Conservation (phyloP, 352 stramenopile genomes). For the Lagenidium sp. region DNA sequence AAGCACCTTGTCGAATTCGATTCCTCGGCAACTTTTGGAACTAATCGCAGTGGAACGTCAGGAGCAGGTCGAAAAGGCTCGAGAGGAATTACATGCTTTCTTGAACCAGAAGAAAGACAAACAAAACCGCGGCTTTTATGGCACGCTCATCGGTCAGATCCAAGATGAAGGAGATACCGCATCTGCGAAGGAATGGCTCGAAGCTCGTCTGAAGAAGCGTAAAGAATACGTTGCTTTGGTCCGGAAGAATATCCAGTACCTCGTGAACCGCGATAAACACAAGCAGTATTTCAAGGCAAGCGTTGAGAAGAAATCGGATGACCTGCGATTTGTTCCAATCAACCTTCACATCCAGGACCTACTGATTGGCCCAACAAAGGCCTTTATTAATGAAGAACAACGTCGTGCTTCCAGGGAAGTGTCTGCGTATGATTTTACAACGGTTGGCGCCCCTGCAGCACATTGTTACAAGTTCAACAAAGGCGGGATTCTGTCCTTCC, state of each 20-base stretch:
- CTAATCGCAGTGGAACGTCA: conserved; percentile 68
- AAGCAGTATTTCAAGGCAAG: conserved; percentile 87
- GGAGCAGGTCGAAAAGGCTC: conserved; percentile 69
- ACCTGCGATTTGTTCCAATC: conserved; percentile 80
- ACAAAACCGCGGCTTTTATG: conserved; percentile 76
- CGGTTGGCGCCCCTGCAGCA: conserved; percentile 66
- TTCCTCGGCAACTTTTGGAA: conserved; percentile 75
- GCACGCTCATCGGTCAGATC: conserved; percentile 81
- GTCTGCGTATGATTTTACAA: conserved; percentile 79
- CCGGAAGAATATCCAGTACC: conserved; percentile 77
- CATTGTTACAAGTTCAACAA: conserved; percentile 87
- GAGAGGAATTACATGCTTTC: conserved; percentile 69
- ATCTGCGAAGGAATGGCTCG: conserved; percentile 69
- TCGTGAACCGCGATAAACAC: conserved; percentile 84
- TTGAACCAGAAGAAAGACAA: conserved; percentile 85
- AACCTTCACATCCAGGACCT: conserved; percentile 85
- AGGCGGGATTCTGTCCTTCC: conserved; percentile 73
- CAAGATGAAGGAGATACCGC: conserved; percentile 78
- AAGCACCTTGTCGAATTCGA: conserved; percentile 65
- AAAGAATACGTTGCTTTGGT: conserved; percentile 80
- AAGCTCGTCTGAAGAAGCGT: conserved; percentile 62
- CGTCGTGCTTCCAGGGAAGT: conserved; percentile 73
- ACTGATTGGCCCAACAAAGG: conserved; percentile 70
- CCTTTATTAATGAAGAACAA: conserved; percentile 81
- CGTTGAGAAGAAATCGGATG: conserved; percentile 76